A percentile compares a stretch with the other conserved stretches of the same genome.
Evolutionary conservation across 257 asterid species (phyloP).

Genomic region (Rehmannia glutinosa): DNA sequence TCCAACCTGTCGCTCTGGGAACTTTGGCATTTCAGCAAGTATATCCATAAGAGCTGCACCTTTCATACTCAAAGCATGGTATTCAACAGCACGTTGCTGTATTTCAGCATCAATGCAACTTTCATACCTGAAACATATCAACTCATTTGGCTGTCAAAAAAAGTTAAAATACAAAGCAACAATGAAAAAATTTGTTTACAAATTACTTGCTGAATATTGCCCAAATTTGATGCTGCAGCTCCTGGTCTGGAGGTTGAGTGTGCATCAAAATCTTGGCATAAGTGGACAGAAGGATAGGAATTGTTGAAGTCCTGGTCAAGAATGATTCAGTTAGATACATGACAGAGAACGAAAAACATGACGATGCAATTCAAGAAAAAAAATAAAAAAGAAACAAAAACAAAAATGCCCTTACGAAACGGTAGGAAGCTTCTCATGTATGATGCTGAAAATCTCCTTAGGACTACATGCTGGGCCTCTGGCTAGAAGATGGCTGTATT

Average conservation of each 20-base stretch:
- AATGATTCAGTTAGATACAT: constrained; percentile 22
- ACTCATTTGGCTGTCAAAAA: constrained; percentile 13
- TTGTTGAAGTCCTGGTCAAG: constrained; percentile 68
- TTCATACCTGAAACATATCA: constrained; percentile 58
- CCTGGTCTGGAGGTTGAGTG: constrained; percentile 79
- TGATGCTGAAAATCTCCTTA: constrained; percentile 68
- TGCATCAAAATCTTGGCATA: constrained; percentile 95
- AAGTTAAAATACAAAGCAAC: not conserved
- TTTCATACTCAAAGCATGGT: constrained; percentile 79
- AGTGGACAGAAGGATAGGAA: constrained; percentile 87
- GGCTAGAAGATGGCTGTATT: constrained; percentile 87
- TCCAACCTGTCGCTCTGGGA: constrained; percentile 90
- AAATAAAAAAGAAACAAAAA: constrained; percentile 13
- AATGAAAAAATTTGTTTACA: not conserved
- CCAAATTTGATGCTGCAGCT: constrained; percentile 82
- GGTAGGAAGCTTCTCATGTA: constrained; percentile 93
- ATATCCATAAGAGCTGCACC: constrained; percentile 84
- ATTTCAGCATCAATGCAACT: constrained; percentile 92
- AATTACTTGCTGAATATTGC: constrained; percentile 72
- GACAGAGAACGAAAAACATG: constrained; percentile 11
- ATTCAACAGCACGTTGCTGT: constrained; percentile 94
- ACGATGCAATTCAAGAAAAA: too few species aligned
- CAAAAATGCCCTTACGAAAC: constrained; percentile 78
- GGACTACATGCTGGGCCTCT: constrained; percentile 93
- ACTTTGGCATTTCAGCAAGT: constrained; percentile 97